These are phyloP conservation scores for Penicillium manginii DNA, from an alignment of 495 filamentous ascomycete genomes.

Conservation along the genomic window DNA sequence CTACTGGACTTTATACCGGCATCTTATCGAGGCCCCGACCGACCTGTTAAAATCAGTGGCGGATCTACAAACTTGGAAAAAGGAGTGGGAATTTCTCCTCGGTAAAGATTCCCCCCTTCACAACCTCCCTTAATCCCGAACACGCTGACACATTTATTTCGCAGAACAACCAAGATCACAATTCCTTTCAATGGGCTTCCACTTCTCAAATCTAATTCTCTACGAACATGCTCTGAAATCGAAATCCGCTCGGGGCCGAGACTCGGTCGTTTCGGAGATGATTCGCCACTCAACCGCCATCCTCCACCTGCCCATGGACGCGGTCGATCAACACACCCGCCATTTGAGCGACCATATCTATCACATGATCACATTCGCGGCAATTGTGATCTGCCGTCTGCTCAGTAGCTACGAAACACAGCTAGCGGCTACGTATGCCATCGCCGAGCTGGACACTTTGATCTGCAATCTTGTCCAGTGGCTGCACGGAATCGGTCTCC, in stretches of 20 bases:
- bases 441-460: conserved; percentile 36
- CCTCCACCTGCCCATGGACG: conserved; percentile 51
- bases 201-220: conserved; percentile 48
- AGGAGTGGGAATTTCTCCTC: conserved; percentile 45
- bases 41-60: conserved; percentile 39
- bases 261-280: conserved; percentile 48
- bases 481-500: conserved; percentile 47
- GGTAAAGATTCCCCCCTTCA: conserved; percentile 24
- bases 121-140: neutral
- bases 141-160: neutral
- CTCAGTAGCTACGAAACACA: conserved; percentile 42
- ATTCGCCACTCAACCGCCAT: conserved; percentile 44
- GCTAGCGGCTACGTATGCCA: conserved; percentile 27
- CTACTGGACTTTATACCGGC: conserved; percentile 49
- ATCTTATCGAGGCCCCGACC: conserved; percentile 25
- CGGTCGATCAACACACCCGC: conserved; percentile 46
- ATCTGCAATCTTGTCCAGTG: conserved; percentile 41
- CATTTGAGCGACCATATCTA: conserved; percentile 54
- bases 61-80: conserved; percentile 41
- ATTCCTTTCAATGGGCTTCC: conserved; percentile 52
- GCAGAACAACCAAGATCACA: conserved; percentile 51
- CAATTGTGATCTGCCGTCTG: conserved; percentile 45
- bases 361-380: conserved; percentile 53
- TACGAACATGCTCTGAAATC: conserved; percentile 48
- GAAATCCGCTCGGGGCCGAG: conserved; percentile 34